These are phyloP conservation scores for Ettlia oleoabundans DNA, from an alignment of 139 green algal species.

Conservation along the genomic window DNA sequence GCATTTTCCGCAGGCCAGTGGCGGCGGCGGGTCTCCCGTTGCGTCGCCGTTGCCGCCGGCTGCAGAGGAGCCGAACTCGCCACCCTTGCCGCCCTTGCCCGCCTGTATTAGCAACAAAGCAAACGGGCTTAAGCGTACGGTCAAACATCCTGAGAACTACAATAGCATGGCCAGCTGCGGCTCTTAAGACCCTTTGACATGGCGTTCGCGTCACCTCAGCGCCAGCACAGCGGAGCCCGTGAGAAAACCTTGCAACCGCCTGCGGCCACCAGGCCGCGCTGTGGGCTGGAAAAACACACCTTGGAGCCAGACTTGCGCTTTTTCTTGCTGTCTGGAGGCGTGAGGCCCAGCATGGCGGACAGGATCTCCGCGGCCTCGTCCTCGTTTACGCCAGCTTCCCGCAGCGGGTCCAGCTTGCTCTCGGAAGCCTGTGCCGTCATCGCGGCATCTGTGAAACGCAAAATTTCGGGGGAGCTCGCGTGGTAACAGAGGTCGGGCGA, in stretches of 20 bases:
- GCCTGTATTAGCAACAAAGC: too few species aligned
- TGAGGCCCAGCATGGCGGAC: slow-evolving; percentile 52
- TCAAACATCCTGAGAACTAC: too few species aligned
- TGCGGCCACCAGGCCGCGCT: background rate
- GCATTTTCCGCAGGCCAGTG: slow-evolving; percentile 78
- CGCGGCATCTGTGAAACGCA: slow-evolving; percentile 39
- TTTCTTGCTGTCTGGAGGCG: slow-evolving; percentile 24
- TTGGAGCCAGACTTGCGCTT: slow-evolving; percentile 6
- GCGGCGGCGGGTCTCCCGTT: background rate
- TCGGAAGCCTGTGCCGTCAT: slow-evolving; percentile 23
- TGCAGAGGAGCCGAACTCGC: too few species aligned
- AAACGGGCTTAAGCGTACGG: too few species aligned
- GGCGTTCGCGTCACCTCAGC: too few species aligned
- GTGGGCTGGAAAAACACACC: background rate
- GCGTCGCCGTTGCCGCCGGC: too few species aligned
- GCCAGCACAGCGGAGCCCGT: too few species aligned
- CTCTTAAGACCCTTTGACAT: too few species aligned
- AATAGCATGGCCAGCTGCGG: too few species aligned
- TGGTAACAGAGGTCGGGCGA: too few species aligned
- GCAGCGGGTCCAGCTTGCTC: background rate
- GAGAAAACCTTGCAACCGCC: background rate
- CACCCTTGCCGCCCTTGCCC: too few species aligned
- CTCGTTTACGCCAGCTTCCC: slow-evolving; percentile 39
- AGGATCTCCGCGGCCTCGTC: slow-evolving; percentile 65
- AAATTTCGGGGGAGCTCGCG: too few species aligned